phyloP scores from a whole-genome alignment of 805 yeast genomes.

The Yamadazyma endophytica region DNA sequence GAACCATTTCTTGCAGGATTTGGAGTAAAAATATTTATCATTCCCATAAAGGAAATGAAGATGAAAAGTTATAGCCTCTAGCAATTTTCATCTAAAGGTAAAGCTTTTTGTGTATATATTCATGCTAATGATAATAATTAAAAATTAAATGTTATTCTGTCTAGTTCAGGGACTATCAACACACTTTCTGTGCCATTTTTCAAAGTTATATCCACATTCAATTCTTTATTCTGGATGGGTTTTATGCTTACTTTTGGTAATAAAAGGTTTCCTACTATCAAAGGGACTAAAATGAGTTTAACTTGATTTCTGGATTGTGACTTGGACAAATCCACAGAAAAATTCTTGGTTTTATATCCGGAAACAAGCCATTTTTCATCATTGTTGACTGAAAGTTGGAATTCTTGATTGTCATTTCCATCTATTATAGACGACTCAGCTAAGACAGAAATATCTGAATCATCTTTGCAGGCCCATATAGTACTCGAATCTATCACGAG shows the following conservation, averaged over 20 bases:
- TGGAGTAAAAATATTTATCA: too few relatives aligned
- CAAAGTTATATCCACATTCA: slow-evolving; percentile 56
- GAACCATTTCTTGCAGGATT: too few relatives aligned
- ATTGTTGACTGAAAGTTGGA: slow-evolving; percentile 45
- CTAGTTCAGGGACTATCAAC: slow-evolving; percentile 66
- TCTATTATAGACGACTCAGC: slow-evolving; percentile 20
- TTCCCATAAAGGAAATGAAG: too few relatives aligned
- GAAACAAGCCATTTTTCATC: slow-evolving; percentile 78
- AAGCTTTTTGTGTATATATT: too few relatives aligned
- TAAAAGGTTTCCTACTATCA: slow-evolving; percentile 67
- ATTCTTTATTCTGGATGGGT: slow-evolving; percentile 43
- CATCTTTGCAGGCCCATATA: slow-evolving; percentile 34
- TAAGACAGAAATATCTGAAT: slow-evolving; percentile 10
- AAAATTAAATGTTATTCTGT: slow-evolving; percentile 58
- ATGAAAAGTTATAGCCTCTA: too few relatives aligned
- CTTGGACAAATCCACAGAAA: slow-evolving; percentile 29
- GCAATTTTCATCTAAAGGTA: too few relatives aligned
- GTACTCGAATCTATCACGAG: slow-evolving; percentile 42
- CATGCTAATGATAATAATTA: slow-evolving; percentile 21
- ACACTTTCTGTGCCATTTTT: slow-evolving; percentile 66
- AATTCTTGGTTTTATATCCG: slow-evolving; percentile 58
- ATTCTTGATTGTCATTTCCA: slow-evolving; percentile 19
- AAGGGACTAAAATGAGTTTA: slow-evolving; percentile 59
- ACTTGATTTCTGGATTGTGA: slow-evolving; percentile 11
- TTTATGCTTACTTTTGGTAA: slow-evolving; percentile 57